Conservation (phyloP, 139 green algal species). For the Micractinium conductrix region DNA sequence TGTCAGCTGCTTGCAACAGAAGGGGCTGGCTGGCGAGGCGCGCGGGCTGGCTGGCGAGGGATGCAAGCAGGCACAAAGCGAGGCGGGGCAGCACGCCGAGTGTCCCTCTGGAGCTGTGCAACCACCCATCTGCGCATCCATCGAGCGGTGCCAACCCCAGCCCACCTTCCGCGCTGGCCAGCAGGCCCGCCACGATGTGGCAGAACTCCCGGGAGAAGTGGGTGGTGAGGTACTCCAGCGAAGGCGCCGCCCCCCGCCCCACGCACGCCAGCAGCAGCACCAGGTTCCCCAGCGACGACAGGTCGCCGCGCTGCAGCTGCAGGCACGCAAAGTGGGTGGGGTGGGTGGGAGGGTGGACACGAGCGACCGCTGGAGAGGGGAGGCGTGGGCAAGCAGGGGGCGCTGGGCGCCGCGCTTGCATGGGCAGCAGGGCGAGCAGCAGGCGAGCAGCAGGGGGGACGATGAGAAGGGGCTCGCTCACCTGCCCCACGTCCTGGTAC, state of each 20-base stretch:
- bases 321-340: background rate
- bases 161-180: constrained; percentile 44
- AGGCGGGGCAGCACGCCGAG: too few species aligned
- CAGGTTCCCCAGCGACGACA: constrained; percentile 71
- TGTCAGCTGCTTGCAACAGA: too few species aligned
- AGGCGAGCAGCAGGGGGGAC: too few species aligned
- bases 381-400: background rate
- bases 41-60: too few species aligned
- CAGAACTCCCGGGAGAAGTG: constrained; percentile 78
- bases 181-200: constrained; percentile 68
- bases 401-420: background rate
- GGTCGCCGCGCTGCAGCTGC: constrained; percentile 49
- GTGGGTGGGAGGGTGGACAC: background rate
- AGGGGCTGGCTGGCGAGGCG: too few species aligned
- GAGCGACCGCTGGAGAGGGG: background rate
- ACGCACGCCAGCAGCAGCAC: constrained; percentile 84
- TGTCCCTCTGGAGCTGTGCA: too few species aligned
- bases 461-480: too few species aligned
- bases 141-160: too few species aligned
- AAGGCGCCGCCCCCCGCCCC: constrained; percentile 41
- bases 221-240: constrained; percentile 64
- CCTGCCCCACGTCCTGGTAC: constrained; percentile 13
- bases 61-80: too few species aligned
- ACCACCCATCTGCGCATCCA: too few species aligned
- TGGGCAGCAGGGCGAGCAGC: too few species aligned